Percentiles rank a stretch among this genome's conserved stretches.
These are phyloP conservation scores for Suillus occidentalis DNA, from an alignment of 768 basidiomycete genomes.

Conservation along the genomic window DNA sequence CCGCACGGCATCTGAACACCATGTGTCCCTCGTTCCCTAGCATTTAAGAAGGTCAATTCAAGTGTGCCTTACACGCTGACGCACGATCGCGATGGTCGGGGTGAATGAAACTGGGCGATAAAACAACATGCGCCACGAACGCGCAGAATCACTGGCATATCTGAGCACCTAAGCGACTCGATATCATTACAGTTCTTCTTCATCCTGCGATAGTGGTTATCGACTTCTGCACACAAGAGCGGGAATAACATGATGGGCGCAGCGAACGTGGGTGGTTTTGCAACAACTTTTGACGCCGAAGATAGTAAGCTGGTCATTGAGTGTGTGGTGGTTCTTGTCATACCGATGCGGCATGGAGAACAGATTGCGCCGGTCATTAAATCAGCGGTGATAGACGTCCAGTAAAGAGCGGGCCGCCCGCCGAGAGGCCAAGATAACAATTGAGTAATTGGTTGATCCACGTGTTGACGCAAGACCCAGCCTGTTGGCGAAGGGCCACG, in stretches of 20 bases:
- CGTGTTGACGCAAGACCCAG: background rate
- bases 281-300: slow-evolving; percentile 12
- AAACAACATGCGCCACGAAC: background rate
- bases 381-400: background rate
- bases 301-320: slow-evolving; percentile 23
- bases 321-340: slow-evolving; percentile 27
- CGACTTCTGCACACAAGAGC: background rate
- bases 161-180: background rate
- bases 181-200: background rate
- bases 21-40: background rate
- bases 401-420: slow-evolving; percentile 1
- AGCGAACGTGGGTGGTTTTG: background rate
- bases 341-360: slow-evolving; percentile 22
- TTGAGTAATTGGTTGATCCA: background rate
- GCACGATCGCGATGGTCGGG: background rate
- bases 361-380: background rate
- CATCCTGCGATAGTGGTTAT: background rate
- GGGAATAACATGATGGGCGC: background rate
- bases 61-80: background rate
- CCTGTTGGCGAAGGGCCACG: background rate
- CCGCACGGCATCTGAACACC: background rate
- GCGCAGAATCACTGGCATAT: background rate
- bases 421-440: background rate
- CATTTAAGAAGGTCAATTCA: background rate
- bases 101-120: background rate